Conservation (phyloP, 768 basidiomycete genomes). For the Amyloporia xantha region DNA sequence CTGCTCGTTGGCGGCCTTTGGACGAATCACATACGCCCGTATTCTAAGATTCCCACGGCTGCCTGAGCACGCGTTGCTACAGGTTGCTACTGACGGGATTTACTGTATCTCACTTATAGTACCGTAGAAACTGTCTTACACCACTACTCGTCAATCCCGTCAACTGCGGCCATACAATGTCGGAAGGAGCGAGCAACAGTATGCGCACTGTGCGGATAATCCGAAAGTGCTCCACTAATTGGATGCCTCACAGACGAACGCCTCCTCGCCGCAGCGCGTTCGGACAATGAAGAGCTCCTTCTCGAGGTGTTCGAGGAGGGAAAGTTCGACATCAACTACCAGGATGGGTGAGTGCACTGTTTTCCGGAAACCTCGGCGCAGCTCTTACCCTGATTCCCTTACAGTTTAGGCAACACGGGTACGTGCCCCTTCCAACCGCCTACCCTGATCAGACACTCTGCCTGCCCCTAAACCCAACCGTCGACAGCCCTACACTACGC, state of each 20-base stretch:
- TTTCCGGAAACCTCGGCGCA: neutral
- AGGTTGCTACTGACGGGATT: no score
- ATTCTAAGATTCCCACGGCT: neutral
- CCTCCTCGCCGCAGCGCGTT: conserved; percentile 64
- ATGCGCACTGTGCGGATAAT: no score
- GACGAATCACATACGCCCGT: neutral
- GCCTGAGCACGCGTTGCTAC: no score
- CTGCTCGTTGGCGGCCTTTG: no score
- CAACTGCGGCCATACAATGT: no score
- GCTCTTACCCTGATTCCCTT: neutral
- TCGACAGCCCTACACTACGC: conserved; percentile 62
- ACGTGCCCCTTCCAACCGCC: conserved; percentile 22
- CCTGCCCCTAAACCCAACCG: no score
- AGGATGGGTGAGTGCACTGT: conserved; percentile 57
- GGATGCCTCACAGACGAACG: conserved; percentile 47
- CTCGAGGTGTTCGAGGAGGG: conserved; percentile 51
- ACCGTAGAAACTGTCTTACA: no score
- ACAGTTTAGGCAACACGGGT: conserved; percentile 74
- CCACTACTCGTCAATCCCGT: no score
- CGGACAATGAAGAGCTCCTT: conserved; percentile 66
- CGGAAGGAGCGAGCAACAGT: conserved; percentile 20
- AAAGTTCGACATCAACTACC: conserved; percentile 64
- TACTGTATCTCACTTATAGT: no score
- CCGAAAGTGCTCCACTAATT: neutral
- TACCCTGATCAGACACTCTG: no score